phyloP scores from a whole-genome alignment of 805 yeast species.

The Wickerhamomyces chaumierensis region DNA sequence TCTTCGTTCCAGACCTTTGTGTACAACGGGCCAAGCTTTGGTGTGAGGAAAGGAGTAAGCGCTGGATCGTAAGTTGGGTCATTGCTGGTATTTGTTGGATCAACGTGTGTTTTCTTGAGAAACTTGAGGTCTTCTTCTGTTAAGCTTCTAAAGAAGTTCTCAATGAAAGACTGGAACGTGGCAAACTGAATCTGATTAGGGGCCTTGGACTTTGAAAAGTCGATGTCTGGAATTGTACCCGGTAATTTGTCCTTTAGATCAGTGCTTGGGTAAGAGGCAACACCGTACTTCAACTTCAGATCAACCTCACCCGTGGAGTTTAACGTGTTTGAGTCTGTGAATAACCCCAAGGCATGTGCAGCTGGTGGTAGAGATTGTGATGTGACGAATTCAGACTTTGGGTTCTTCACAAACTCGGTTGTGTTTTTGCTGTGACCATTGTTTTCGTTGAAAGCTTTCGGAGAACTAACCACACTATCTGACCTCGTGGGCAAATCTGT shows the following conservation, averaged over 20 bases:
- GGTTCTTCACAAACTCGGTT: slow-evolving; percentile 40
- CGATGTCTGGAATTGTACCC: slow-evolving; percentile 79
- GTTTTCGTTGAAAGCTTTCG: too few relatives aligned
- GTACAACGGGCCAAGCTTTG: slow-evolving; percentile 76
- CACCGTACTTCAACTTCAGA: slow-evolving; percentile 68
- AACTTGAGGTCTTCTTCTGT: slow-evolving; percentile 75
- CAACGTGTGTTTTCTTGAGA: slow-evolving; percentile 46
- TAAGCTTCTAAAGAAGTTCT: slow-evolving; percentile 70
- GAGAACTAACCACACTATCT: too few relatives aligned
- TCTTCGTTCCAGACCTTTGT: slow-evolving; percentile 82
- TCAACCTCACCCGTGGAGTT: slow-evolving; percentile 66
- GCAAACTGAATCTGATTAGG: slow-evolving; percentile 85
- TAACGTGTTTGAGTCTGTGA: slow-evolving; percentile 41
- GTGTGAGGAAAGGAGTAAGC: slow-evolving; percentile 66
- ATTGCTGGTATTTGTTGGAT: slow-evolving; percentile 12
- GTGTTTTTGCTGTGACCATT: slow-evolving; percentile 2
- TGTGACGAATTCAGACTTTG: slow-evolving; percentile 64
- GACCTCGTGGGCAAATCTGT: too few relatives aligned
- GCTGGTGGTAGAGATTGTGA: slow-evolving; percentile 59
- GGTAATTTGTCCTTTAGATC: slow-evolving; percentile 72
- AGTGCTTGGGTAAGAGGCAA: slow-evolving; percentile 76
- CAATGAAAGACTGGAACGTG: slow-evolving; percentile 77
- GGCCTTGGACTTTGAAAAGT: slow-evolving; percentile 75
- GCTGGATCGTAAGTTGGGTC: slow-evolving; percentile 48
- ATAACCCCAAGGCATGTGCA: slow-evolving; percentile 55